A percentile compares a stretch with the other conserved stretches of the same genome.
phyloP scores from a whole-genome alignment of 2,329 filamentous ascomycete genomes.

The Fusarium marasasianum region DNA sequence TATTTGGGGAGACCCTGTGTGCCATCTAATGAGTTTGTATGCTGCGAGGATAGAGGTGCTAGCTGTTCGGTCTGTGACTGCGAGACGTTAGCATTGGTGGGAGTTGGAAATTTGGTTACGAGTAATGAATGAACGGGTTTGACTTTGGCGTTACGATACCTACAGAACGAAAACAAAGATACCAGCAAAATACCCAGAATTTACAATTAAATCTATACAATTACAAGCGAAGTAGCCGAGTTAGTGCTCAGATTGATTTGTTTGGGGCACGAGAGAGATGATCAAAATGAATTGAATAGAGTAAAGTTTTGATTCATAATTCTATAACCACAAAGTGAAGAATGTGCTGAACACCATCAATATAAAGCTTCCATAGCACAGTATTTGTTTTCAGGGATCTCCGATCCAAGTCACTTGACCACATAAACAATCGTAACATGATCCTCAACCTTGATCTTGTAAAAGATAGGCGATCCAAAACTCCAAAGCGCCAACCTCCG shows the following conservation, averaged over 20 bases:
- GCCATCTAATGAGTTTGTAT: conserved; percentile 84
- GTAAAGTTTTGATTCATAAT: conserved; percentile 1
- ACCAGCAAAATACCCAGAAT: conserved; percentile 13
- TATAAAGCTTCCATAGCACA: background rate
- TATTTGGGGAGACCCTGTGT: conserved; percentile 83
- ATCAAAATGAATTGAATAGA: background rate
- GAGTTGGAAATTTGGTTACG: conserved; percentile 1
- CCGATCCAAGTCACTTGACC: background rate
- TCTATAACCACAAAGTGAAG: conserved; percentile 11
- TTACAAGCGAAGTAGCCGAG: background rate
- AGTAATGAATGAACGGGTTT: conserved; percentile 4
- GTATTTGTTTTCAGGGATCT: background rate
- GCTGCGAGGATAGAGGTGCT: conserved; percentile 75
- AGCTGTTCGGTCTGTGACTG: conserved; percentile 65
- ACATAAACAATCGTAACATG: background rate
- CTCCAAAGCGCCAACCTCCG: conserved; percentile 18
- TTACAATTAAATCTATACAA: background rate
- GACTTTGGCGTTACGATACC: conserved; percentile 27
- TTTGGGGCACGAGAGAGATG: background rate
- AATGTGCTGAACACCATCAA: background rate
- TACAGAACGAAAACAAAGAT: conserved; percentile 18
- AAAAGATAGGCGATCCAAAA: background rate
- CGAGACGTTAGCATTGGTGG: conserved; percentile 8
- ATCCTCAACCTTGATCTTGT: background rate
- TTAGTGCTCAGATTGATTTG: too few species aligned